These are phyloP conservation scores for Solidago caesia DNA, from an alignment of 129 eudicot species.

Conservation along the genomic window DNA sequence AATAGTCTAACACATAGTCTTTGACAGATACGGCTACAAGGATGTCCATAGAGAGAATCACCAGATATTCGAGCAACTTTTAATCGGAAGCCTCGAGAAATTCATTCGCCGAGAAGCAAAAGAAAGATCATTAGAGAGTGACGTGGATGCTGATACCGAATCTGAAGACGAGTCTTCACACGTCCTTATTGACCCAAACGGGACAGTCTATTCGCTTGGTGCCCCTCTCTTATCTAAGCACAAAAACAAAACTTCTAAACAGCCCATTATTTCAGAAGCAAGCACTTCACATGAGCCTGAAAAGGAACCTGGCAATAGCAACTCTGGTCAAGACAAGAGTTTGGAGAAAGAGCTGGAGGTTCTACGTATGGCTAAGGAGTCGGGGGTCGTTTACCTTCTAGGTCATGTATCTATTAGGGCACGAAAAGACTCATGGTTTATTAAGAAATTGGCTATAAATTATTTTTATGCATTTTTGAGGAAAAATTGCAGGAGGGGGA, in stretches of 20 bases:
- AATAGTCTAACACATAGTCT: conserved; percentile 3
- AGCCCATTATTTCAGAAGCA: conserved; percentile 44
- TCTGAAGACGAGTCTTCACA: conserved; percentile 49
- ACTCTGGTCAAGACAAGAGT: conserved; percentile 55
- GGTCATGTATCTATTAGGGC: conserved; percentile 94
- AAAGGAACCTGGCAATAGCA: conserved; percentile 8
- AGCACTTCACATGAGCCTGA: conserved; percentile 54
- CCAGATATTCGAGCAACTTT: conserved; percentile 77
- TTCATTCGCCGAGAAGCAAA: conserved; percentile 96
- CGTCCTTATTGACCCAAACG: conserved; percentile 61
- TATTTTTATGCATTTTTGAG: conserved; percentile 87
- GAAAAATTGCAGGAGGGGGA: conserved; percentile 83
- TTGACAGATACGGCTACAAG: conserved; percentile 86
- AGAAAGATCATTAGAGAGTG: conserved; percentile 84
- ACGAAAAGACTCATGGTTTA: conserved; percentile 88
- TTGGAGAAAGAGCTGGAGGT: conserved; percentile 85
- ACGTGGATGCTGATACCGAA: conserved; percentile 54
- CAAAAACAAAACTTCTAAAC: conserved; percentile 28
- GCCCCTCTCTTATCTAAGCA: conserved; percentile 65
- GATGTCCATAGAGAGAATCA: conserved; percentile 91
- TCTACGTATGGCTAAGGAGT: conserved; percentile 75
- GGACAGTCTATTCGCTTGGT: conserved; percentile 68
- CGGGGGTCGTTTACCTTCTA: conserved; percentile 90
- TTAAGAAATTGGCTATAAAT: conserved; percentile 79
- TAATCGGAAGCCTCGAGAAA: conserved; percentile 90